Base-by-base conservation (phyloP, 2,329 filamentous ascomycete species). In the Botrytis byssoidea region DNA sequence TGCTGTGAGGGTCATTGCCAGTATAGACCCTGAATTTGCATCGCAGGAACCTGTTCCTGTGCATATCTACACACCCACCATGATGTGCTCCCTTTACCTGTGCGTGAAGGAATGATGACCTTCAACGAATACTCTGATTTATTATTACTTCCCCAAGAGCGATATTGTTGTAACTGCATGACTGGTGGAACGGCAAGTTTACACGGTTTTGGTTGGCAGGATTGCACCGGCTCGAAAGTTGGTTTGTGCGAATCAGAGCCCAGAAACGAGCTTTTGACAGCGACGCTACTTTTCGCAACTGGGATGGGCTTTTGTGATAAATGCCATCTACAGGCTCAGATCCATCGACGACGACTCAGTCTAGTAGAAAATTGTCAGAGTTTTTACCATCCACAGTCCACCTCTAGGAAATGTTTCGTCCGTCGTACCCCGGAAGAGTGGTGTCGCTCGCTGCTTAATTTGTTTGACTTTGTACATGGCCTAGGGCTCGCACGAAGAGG, bases 291-390 rank as follows among this genome's bases (percentile, higher is more conserved):
- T 73, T 73, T 51, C 25, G n/a, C 29, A 73, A 48, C 78, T 74
- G 75, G 77, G 77, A 79, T 79, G 68, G 70, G 57, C 73, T 73
- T 71, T 71, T 71, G 72, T 35, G 51, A 67, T 57, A 70, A 65
- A 73, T 73, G 70, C 63, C 59, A 71, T 78, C 77, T 44, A 79
- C 78, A 80, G 79, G 79, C 74, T 75, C 76, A 75, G 75, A 78
- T 70, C 71, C 73, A 69, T 57, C 48, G 48, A 69, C 51, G 48
- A 69, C 68, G 73, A 74, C 76, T 76, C 76, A 74, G 74, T 72
- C 73, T 75, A 74, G 74, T 75, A 57, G 51, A 72, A 74, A 74
- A 72, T 32, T 60, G 32, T 69, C 35, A 48, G 55, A 60, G 68
- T 42, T 72, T 67, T 72, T 69, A 46, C 64, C 71, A 61, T 61